Percentiles rank a stretch among this genome's conserved stretches.
Evolutionary conservation across 805 yeast species (phyloP).

Genomic region (Metschnikowia sp.): DNA sequence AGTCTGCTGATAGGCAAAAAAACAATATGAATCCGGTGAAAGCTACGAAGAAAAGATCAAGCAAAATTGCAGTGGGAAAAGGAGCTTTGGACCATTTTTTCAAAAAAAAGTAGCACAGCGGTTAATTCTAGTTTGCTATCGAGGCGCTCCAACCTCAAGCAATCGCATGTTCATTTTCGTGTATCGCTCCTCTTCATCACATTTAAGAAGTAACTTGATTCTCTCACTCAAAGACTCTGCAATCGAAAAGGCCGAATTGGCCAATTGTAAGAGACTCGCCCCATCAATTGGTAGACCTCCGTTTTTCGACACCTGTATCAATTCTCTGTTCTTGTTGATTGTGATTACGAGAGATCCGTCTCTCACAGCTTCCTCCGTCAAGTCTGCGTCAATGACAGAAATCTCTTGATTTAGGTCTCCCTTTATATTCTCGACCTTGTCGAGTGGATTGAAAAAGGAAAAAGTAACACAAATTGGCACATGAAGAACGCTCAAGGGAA

Average conservation of each 20-base stretch:
- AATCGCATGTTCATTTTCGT: constrained; percentile 26
- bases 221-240: constrained; percentile 64
- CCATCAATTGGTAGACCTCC: constrained; percentile 89
- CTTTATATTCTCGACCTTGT: constrained; percentile 64
- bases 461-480: constrained; percentile 87
- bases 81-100: constrained; percentile 74
- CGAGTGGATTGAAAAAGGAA: constrained; percentile 73
- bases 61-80: constrained; percentile 50
- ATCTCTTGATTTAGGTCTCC: constrained; percentile 61
- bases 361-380: constrained; percentile 71
- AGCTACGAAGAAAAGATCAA: constrained; percentile 24
- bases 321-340: constrained; percentile 82
- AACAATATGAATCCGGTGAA: constrained; percentile 21
- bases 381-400: constrained; percentile 69
- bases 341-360: constrained; percentile 83
- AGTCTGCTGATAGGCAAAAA: constrained; percentile 3
- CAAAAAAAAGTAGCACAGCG: constrained; percentile 32
- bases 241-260: constrained; percentile 58
- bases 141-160: constrained; percentile 35
- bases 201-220: constrained; percentile 53
- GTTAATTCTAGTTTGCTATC: constrained; percentile 15
- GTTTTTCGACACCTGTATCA: constrained; percentile 84
- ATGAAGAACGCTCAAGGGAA: constrained; percentile 79
- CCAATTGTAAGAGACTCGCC: constrained; percentile 59
- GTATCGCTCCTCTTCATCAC: constrained; percentile 51